Evolutionary conservation across 805 yeast genomes (phyloP), one percentile per base, ranked within the genome.

Genomic region (Hanseniaspora hatyaiensis): DNA sequence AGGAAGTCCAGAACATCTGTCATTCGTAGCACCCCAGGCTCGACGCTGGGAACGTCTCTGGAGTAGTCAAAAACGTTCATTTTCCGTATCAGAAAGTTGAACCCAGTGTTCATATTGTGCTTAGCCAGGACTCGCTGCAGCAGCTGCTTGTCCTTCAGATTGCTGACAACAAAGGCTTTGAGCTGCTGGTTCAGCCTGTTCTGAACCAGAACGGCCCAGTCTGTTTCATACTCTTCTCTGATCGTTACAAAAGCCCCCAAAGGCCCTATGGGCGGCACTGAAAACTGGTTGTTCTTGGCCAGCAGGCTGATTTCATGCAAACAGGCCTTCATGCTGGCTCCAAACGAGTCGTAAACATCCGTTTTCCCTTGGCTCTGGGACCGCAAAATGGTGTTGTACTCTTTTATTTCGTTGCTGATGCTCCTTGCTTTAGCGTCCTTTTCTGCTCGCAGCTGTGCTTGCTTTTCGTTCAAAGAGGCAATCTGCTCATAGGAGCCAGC

Each of bases 251-350:
- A 64, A 3, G 68, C 53, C 1, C 95, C 96, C 2, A 89, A 52
- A 0, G 98, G 98, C 0, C 97, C 97, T 15, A 80, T 61, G 0
- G 95, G 94, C 30, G 57, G 57, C 2, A 60, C 55, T 15, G 68
- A 69, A 69, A 74, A 78, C 13, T 61, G 55, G 0, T 53, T 40
- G 12, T 65, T 65, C 2, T 59, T 54, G 4, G 16, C 53, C 36
- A 30, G 9, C 31, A 49, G 42, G 23, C 62, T 53, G 6, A 80
- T 71, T 4, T 65, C 73, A 3, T 57, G 53, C 20, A 78, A 54
- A 6, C 80, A 57, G 2, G 50, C 41, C 8, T 61, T 62, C 58
- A 77, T 70, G 5, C 65, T 63, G 1, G 52, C 52, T 6, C 80
- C 81, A 68, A 77, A 80, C 1, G 78, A 73, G 11, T 70, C 67